These are phyloP conservation scores for Gentiana straminea DNA, from an alignment of 257 asterid genomes.

Conservation along the genomic window DNA sequence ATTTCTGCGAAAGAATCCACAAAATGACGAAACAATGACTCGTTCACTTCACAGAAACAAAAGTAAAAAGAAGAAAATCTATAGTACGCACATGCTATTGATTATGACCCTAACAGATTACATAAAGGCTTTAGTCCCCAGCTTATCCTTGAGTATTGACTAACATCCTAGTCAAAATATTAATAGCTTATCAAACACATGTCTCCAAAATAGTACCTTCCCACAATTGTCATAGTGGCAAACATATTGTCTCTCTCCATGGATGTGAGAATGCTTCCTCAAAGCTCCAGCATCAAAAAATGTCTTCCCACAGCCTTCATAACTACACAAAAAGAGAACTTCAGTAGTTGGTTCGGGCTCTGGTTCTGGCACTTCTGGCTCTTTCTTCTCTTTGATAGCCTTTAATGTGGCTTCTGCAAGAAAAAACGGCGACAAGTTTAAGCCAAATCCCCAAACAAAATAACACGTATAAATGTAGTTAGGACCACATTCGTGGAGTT, in stretches of 20 bases:
- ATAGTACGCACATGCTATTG: not conserved
- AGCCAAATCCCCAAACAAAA: not conserved
- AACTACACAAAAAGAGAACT: slow-evolving; percentile 94
- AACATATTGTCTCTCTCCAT: slow-evolving; percentile 91
- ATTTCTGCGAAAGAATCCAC: slow-evolving; percentile 60
- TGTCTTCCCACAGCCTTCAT: slow-evolving; percentile 97
- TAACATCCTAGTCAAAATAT: not conserved
- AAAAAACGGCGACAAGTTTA: not conserved
- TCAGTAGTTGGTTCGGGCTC: slow-evolving; percentile 98
- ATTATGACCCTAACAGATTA: not conserved
- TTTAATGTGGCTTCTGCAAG: slow-evolving; percentile 59
- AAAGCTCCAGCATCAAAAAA: slow-evolving; percentile 93
- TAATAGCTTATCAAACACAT: not conserved
- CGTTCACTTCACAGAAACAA: not conserved
- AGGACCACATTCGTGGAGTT: not conserved
- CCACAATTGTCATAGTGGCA: slow-evolving; percentile 90
- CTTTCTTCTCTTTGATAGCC: slow-evolving; percentile 55
- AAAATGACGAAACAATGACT: not conserved
- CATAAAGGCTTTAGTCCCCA: not conserved
- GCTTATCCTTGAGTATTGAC: not conserved
- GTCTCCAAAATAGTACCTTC: slow-evolving; percentile 29
- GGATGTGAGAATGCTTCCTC: slow-evolving; percentile 97
- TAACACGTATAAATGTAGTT: not conserved
- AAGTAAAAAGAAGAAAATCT: not conserved
- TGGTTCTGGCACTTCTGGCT: slow-evolving; percentile 48